Base-by-base conservation (phyloP, 2,329 filamentous ascomycete genomes). In the Aspergillus bombycis region DNA sequence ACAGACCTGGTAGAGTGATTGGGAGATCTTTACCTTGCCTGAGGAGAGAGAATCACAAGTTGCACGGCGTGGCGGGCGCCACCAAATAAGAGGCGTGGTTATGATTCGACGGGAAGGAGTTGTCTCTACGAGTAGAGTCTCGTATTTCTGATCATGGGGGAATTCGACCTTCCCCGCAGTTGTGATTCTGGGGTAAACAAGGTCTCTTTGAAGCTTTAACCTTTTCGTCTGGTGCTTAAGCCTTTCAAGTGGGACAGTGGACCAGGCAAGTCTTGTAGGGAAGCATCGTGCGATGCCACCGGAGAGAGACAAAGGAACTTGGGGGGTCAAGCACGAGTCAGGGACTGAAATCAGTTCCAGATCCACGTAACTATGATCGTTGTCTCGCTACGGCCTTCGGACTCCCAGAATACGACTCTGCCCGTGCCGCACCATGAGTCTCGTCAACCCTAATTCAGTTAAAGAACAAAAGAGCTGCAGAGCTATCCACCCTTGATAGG, bases 131-230 rank as follows among this genome's bases (percentile, higher is more conserved):
- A 12, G 14, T 16, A 52, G 19, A 28, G 30, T 30, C 50, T 54
- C 52, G 52, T 54, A 54, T 54, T 54, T 36, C 2, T 54, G 52
- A 54, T 54, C 52, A 54, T 54, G 52, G 32, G 52, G 52, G 21
- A 19, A 26, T 19, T 3, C 4, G 1, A 19, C 11, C 19, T 38
- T 26, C 52, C 52, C 52, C 52, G 52, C 52, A 55, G 21, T 38
- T 52, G 48, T 4, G 10, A 55, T 12, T 55, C 52, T 26, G 52
- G 52, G 52, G 52, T 55, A 55, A 52, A 30, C 30, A 21, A 26
- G 16, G 14, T 30, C 5, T 30, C 9, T 26, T n/a, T 30, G 26
- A 28, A n/a, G 46, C 26, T 50, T 48, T 23, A 26, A 26, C 23
- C 23, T 28, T 50, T 50, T 11, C 46, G 7, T 26, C 12, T 7